Conservation (phyloP, 164 flowering plant genomes). For the Nymphaea thermarum region DNA sequence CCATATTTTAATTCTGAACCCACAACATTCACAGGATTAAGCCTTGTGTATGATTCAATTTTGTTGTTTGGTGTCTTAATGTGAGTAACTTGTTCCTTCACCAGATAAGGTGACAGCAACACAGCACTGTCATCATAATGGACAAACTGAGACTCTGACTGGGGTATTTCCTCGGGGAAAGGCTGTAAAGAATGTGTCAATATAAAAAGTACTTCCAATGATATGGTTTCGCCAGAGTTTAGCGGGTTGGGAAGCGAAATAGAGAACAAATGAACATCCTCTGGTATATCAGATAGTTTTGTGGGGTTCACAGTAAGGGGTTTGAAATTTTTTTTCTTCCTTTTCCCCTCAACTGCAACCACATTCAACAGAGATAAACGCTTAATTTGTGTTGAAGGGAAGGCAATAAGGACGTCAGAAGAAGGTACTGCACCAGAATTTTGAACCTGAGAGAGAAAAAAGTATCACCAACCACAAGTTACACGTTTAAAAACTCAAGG, state of each 20-base stretch:
- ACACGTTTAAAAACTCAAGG: neutral
- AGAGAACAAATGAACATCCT: conserved; percentile 51
- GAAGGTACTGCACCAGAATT: conserved; percentile 52
- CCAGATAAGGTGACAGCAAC: conserved; percentile 70
- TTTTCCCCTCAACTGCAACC: conserved; percentile 42
- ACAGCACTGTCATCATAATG: conserved; percentile 82
- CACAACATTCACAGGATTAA: conserved; percentile 54
- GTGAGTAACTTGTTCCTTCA: conserved; percentile 67
- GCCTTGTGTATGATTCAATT: conserved; percentile 74
- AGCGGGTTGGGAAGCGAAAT: conserved; percentile 48
- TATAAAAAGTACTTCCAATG: conserved; percentile 55
- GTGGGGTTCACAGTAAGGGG: conserved; percentile 63
- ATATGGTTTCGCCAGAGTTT: conserved; percentile 37
- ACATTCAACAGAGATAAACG: conserved; percentile 63
- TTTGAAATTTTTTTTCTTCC: conserved; percentile 54
- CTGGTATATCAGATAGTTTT: conserved; percentile 49
- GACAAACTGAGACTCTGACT: conserved; percentile 85
- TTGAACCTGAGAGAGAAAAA: conserved; percentile 48
- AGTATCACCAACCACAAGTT: neutral
- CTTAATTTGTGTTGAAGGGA: conserved; percentile 62
- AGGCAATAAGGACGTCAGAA: conserved; percentile 71
- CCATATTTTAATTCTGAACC: conserved; percentile 77
- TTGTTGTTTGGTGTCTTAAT: conserved; percentile 62
- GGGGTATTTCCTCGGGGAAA: conserved; percentile 89
- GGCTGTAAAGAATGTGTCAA: conserved; percentile 79